Evolutionary conservation across 345 rosid genomes (phyloP).

Genomic region (Punica granatum): DNA sequence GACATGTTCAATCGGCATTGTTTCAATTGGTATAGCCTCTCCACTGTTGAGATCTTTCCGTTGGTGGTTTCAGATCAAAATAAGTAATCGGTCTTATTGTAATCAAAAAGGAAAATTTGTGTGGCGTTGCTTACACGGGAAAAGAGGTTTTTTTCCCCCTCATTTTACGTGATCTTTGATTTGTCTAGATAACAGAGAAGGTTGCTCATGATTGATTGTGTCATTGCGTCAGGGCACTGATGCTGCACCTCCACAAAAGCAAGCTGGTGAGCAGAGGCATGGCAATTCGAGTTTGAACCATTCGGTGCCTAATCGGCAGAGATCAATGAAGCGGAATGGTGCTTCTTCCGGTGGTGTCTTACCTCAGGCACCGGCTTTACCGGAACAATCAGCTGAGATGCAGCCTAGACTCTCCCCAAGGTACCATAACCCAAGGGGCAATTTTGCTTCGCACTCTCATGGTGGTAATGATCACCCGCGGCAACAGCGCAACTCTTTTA

Average conservation of each 20-base stretch:
- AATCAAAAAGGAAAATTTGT: not conserved
- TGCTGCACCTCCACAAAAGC: slow-evolving; percentile 24
- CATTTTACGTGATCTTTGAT: no score
- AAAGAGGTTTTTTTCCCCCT: no score
- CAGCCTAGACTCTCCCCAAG: slow-evolving; percentile 36
- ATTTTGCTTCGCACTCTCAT: slow-evolving; percentile 41
- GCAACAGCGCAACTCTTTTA: slow-evolving; percentile 47
- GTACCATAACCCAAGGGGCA: slow-evolving; percentile 45
- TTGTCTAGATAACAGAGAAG: no score
- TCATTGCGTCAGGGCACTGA: slow-evolving; percentile 25
- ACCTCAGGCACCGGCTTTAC: slow-evolving; percentile 33
- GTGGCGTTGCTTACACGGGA: no score
- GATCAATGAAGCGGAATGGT: slow-evolving; percentile 32
- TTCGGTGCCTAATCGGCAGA: slow-evolving; percentile 24
- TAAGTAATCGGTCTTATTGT: not conserved
- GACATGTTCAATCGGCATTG: not conserved
- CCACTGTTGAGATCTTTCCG: not conserved
- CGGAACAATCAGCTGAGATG: slow-evolving; percentile 24
- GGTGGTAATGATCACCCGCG: slow-evolving; percentile 45
- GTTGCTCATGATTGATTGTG: no score
- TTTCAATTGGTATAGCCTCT: not conserved
- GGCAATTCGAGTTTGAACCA: slow-evolving; percentile 31
- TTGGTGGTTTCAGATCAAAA: not conserved
- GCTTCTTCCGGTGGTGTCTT: slow-evolving; percentile 25
- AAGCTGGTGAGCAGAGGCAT: slow-evolving; percentile 20